These are phyloP conservation scores for Azolla pinnata DNA, from an alignment of 75 land plant genomes.

Conservation along the genomic window DNA sequence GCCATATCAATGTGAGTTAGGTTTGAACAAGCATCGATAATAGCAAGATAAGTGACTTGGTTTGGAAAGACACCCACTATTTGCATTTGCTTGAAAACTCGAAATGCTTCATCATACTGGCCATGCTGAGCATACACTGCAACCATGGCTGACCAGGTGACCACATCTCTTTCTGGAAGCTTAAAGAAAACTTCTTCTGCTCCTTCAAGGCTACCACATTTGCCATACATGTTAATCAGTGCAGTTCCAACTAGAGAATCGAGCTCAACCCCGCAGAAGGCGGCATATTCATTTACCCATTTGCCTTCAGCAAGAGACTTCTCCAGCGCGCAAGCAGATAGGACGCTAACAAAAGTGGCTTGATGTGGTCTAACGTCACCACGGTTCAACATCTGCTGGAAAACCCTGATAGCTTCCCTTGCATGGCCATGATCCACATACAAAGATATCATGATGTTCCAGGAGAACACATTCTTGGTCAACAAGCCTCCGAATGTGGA, in stretches of 20 bases:
- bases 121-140: constrained; percentile 27
- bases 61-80: constrained; percentile 16
- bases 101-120: constrained; percentile 20
- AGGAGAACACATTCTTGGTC: constrained; percentile 36
- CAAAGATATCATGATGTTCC: constrained; percentile 39
- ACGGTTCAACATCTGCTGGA: constrained; percentile 32
- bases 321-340: constrained; percentile 2
- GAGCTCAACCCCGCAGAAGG: not conserved
- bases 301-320: constrained; percentile 4
- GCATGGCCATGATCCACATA: constrained; percentile 25
- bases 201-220: constrained; percentile 24
- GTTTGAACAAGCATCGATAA: constrained; percentile 36
- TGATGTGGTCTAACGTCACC: not conserved
- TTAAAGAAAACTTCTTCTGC: constrained; percentile 14
- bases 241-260: constrained; percentile 26
- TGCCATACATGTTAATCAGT: constrained; percentile 32
- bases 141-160: constrained; percentile 39
- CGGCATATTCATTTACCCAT: constrained; percentile 5
- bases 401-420: constrained; percentile 22
- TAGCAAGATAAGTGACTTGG: constrained; percentile 25
- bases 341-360: constrained; percentile 4
- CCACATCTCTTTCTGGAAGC: constrained; percentile 19
- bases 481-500: constrained; percentile 34
- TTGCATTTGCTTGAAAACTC: constrained; percentile 24
- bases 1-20: constrained; percentile 1